Percentiles rank a stretch among this genome's conserved stretches.
Evolutionary conservation across 106 monocot species (phyloP).

Genomic region (Acanthochlamys bracteata): DNA sequence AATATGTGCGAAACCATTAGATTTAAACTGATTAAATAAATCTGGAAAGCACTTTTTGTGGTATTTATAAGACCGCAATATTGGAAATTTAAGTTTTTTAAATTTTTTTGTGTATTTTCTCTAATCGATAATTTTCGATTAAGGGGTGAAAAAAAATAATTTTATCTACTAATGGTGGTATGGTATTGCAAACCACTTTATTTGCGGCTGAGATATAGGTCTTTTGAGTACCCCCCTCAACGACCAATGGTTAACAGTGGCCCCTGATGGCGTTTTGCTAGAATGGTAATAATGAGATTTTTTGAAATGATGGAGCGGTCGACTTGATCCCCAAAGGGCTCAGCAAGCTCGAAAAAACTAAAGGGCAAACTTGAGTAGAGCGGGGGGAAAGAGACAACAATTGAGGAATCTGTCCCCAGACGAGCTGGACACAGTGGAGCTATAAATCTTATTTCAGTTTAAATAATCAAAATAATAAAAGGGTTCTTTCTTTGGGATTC

Average conservation of each 20-base stretch:
- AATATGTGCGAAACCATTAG: too few relatives aligned
- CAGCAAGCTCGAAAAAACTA: not conserved
- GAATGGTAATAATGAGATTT: not conserved
- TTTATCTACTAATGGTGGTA: not conserved
- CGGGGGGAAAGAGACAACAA: not conserved
- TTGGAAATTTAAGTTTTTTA: too few relatives aligned
- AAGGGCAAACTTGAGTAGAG: not conserved
- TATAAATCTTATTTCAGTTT: not conserved
- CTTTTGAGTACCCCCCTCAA: not conserved
- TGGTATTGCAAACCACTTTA: not conserved
- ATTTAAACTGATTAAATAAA: too few relatives aligned
- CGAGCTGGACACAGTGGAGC: not conserved
- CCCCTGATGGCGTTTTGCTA: not conserved
- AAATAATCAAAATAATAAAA: not conserved
- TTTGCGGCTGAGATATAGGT: not conserved
- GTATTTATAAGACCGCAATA: too few relatives aligned
- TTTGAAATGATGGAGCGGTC: not conserved
- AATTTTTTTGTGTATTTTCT: not conserved
- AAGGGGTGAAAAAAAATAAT: not conserved
- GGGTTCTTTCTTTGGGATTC: not conserved
- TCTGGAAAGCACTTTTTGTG: too few relatives aligned
- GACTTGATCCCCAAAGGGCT: not conserved
- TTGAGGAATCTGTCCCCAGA: not conserved
- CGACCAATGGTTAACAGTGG: not conserved
- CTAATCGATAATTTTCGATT: not conserved